Conservation (phyloP, 805 yeast genomes). For the fission yeast (Schizosaccharomyces pombe) region DNA sequence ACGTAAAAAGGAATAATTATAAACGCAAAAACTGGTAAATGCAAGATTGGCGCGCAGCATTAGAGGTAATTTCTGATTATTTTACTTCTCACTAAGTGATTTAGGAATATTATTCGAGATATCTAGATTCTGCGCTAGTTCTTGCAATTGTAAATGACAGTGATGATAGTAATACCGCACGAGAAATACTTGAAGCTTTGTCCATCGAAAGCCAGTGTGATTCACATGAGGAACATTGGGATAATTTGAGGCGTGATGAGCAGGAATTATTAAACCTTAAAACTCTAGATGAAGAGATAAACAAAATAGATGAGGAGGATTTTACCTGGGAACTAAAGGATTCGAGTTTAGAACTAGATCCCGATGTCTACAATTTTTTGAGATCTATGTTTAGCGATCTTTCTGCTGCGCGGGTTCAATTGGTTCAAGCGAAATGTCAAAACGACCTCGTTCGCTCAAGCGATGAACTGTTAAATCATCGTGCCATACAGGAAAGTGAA, state of each 20-base stretch:
- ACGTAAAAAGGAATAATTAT: background rate
- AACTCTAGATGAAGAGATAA: background rate
- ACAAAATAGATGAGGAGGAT: background rate
- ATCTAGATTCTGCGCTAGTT: conserved; percentile 1
- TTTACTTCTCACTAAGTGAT: background rate
- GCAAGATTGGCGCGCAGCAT: background rate
- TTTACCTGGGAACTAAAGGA: background rate
- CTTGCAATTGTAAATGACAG: conserved; percentile 2
- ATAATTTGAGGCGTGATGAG: background rate
- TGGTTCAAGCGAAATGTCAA: background rate
- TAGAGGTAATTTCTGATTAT: background rate
- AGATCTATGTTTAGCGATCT: background rate
- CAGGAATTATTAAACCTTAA: background rate
- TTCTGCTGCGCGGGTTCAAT: background rate
- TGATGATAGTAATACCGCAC: background rate
- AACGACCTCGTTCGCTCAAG: background rate
- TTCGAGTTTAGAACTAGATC: background rate
- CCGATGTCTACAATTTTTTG: background rate
- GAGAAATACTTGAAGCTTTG: background rate
- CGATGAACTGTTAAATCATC: background rate
- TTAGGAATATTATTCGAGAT: background rate
- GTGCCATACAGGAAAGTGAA: background rate
- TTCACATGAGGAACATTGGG: background rate
- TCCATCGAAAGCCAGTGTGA: background rate
- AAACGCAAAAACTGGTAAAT: background rate